These are phyloP conservation scores for Panaeolus papilionaceus DNA, from an alignment of 768 basidiomycete species.

Conservation along the genomic window DNA sequence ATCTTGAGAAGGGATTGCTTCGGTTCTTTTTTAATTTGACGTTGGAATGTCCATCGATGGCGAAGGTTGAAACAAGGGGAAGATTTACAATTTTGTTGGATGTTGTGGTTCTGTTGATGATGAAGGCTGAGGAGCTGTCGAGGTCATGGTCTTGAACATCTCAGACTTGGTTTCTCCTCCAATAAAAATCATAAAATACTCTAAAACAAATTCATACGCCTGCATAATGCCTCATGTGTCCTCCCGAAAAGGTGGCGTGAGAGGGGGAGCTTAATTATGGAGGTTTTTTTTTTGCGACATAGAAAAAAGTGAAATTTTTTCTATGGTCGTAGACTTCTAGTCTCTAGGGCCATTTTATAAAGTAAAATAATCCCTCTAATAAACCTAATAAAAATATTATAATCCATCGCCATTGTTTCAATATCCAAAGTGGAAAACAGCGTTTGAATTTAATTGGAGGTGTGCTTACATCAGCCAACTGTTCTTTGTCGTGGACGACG, in stretches of 20 bases:
- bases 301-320: not conserved
- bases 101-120: not conserved
- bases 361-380: not conserved
- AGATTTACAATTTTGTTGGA: not conserved
- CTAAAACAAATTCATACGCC: not conserved
- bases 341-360: not conserved
- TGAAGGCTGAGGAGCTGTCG: too few species aligned
- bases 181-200: too few species aligned
- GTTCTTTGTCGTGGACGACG: slow-evolving; percentile 23
- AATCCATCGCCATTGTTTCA: too few species aligned
- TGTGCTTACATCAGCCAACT: slow-evolving; percentile 22
- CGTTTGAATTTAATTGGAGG: slow-evolving; percentile 11
- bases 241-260: not conserved
- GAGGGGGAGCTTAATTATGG: not conserved
- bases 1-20: not conserved
- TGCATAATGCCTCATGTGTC: not conserved
- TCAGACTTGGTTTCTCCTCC: too few species aligned
- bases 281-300: not conserved
- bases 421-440: not conserved
- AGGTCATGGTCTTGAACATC: too few species aligned
- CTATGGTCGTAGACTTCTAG: not conserved
- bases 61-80: not conserved
- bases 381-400: not conserved
- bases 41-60: not conserved
- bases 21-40: not conserved